Percentiles rank a stretch among this genome's conserved stretches.
Conservation (phyloP, 2,329 filamentous ascomycete species). For the Fusarium stilboides region DNA sequence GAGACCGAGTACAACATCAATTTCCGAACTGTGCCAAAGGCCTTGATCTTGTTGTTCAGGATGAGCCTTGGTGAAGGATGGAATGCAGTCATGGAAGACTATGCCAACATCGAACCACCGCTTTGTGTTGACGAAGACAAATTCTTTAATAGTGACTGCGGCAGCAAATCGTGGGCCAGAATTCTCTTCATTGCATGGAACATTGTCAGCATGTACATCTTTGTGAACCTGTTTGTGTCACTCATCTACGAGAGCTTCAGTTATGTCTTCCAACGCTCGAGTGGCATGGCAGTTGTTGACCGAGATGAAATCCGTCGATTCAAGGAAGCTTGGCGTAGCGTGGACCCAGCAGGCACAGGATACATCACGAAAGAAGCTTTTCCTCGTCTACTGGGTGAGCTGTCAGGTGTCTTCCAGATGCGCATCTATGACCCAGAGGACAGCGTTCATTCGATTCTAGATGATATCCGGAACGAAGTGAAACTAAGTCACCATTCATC, state of each 20-base stretch:
- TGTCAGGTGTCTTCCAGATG: conserved; percentile 97
- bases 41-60: conserved; percentile 91
- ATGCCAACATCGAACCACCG: conserved; percentile 82
- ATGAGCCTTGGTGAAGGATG: conserved; percentile 96
- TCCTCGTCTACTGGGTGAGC: conserved; percentile 88
- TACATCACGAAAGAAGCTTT: conserved; percentile 93
- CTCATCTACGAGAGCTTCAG: conserved; percentile 99
- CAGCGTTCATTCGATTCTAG: conserved; percentile 87
- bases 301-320: conserved; percentile 95
- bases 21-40: conserved; percentile 93
- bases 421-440: conserved; percentile 94
- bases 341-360: conserved; percentile 91
- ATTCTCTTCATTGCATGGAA: conserved; percentile 97
- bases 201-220: conserved; percentile 99
- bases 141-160: conserved; percentile 93
- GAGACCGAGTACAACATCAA: conserved; percentile 86
- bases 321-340: conserved; percentile 98
- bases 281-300: conserved; percentile 90
- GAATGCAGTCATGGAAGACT: conserved; percentile 98
- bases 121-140: conserved; percentile 80
- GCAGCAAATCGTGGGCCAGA: conserved; percentile 89
- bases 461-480: conserved; percentile 78
- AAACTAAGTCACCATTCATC: conserved; percentile 69
- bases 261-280: conserved; percentile 98
- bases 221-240: conserved; percentile 97